Evolutionary conservation across 768 basidiomycete species (phyloP).

Genomic region (Pulveroboletus sp.): DNA sequence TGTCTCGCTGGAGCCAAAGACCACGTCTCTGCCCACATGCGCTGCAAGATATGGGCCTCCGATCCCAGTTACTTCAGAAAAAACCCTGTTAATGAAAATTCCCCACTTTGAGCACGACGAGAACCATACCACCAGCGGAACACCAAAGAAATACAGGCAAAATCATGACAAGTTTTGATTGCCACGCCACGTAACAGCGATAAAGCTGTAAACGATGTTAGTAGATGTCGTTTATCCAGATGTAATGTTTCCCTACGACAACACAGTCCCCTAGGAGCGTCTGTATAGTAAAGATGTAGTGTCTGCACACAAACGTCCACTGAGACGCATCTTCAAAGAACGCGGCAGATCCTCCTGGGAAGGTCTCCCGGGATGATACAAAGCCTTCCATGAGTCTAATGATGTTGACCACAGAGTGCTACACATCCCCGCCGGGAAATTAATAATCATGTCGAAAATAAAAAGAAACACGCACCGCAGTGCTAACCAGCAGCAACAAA

Average conservation of each 20-base stretch:
- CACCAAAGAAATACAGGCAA: conserved; percentile 32
- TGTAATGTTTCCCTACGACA: conserved; percentile 16
- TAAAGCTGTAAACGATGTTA: conserved; percentile 21
- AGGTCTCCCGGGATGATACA: conserved; percentile 11
- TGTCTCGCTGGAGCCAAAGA: conserved; percentile 18
- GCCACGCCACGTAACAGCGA: conserved; percentile 34
- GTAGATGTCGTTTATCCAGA: not conserved
- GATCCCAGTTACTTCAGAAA: conserved; percentile 17
- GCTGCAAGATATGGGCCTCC: conserved; percentile 16
- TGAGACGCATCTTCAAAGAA: conserved; percentile 27
- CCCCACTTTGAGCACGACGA: not conserved
- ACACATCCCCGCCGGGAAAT: not conserved
- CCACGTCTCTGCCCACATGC: conserved; percentile 1
- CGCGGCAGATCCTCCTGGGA: conserved; percentile 15
- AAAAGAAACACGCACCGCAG: conserved; percentile 17
- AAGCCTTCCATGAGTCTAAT: conserved; percentile 27
- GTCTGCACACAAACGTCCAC: conserved; percentile 30
- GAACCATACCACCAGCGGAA: conserved; percentile 20
- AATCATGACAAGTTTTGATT: conserved; percentile 23
- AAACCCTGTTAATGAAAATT: not conserved
- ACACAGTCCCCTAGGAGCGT: conserved; percentile 31
- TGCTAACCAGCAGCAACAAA: conserved; percentile 30
- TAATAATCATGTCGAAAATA: not conserved
- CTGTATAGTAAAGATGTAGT: conserved; percentile 20
- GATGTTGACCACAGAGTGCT: conserved; percentile 29